Base-by-base conservation (phyloP, 106 monocot genomes). In the Dendrobium officinale region DNA sequence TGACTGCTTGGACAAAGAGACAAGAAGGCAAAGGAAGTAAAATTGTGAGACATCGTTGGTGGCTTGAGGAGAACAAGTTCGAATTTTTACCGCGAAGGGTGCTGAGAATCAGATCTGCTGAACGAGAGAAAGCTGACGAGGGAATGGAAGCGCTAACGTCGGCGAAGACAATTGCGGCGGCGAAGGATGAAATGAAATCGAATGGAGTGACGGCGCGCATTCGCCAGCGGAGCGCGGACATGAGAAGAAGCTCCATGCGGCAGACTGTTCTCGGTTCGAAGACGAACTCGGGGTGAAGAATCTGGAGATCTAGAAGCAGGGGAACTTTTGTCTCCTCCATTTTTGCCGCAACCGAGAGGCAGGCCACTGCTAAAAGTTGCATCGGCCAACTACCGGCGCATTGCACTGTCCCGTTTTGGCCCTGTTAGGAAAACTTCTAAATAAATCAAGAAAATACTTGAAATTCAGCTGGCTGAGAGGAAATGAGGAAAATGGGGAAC, bases 331-430 rank as follows among this genome's bases (percentile, higher is more conserved):
- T 89, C 80, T 95, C 92, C 79, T 90, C 92, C 89, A 95, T 91
- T 83, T 95, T 95, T 45, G 92, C 90, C 42, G 95, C 92, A 48
- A 95, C 86, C 20, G 92, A 89, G 37, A 95, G 76, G 83, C 95
- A 92, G 56, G 95, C 90, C 73, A 91, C 95, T 13, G 95, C 75
- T 26, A 92, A 82, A 44, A 95, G 91, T 85, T 92, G 90, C 89
- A 87, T 87, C 77, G 90, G 75, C 92, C 88, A 90, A 13, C 84
- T 58, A 22, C 58, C 59, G 22, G 49, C 80, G 6, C 13, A 37
- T 43, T 81, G 68, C 67, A 7, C 47, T 33, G 33, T 42, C 20
- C 75, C 75, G 20, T 16, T 54, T 3, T 31, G 2, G 4, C 13
- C 11, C 49, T 67, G 22, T 24, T 31, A 80, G 31, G 37, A n/a